Conservation (phyloP, 2,329 filamentous ascomycete genomes). For the Dactylellina drechsleri region DNA sequence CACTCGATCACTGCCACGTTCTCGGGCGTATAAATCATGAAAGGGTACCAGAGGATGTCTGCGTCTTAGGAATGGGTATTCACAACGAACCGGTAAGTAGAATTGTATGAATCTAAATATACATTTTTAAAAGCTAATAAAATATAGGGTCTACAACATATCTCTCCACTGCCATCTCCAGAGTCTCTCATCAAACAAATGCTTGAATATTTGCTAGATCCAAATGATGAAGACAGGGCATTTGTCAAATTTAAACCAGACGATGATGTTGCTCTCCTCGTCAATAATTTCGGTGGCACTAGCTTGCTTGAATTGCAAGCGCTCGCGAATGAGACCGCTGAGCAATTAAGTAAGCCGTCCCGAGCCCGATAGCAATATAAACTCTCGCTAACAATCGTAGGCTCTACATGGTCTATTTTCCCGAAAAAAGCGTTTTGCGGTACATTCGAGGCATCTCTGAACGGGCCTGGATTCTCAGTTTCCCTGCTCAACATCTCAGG, state of each 20-base stretch:
- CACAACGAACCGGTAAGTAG: slow-evolving; percentile 72
- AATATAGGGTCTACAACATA: slow-evolving; percentile 65
- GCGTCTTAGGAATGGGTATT: slow-evolving; percentile 77
- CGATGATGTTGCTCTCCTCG: slow-evolving; percentile 73
- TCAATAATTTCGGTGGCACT: slow-evolving; percentile 81
- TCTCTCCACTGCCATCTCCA: slow-evolving; percentile 64
- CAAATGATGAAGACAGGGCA: slow-evolving; percentile 73
- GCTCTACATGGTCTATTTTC: slow-evolving; percentile 69
- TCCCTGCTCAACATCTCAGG: slow-evolving; percentile 72
- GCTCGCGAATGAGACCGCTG: slow-evolving; percentile 74
- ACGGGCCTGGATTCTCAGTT: slow-evolving; percentile 77
- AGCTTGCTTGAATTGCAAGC: slow-evolving; percentile 77
- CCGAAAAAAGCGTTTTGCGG: slow-evolving; percentile 72
- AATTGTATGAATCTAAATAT: background rate
- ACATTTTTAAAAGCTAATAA: slow-evolving; percentile 3
- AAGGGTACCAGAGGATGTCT: slow-evolving; percentile 66
- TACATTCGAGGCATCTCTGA: slow-evolving; percentile 77
- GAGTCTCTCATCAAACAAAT: slow-evolving; percentile 71
- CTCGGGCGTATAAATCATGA: slow-evolving; percentile 65
- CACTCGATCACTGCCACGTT: slow-evolving; percentile 68
- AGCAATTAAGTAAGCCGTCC: slow-evolving; percentile 66
- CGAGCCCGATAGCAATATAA: background rate
- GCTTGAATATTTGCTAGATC: slow-evolving; percentile 74
- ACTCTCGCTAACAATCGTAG: slow-evolving; percentile 52
- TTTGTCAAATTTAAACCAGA: slow-evolving; percentile 73